These are phyloP conservation scores for Poa pratensis DNA, from an alignment of 176 grass and related monocot genomes.

Conservation along the genomic window DNA sequence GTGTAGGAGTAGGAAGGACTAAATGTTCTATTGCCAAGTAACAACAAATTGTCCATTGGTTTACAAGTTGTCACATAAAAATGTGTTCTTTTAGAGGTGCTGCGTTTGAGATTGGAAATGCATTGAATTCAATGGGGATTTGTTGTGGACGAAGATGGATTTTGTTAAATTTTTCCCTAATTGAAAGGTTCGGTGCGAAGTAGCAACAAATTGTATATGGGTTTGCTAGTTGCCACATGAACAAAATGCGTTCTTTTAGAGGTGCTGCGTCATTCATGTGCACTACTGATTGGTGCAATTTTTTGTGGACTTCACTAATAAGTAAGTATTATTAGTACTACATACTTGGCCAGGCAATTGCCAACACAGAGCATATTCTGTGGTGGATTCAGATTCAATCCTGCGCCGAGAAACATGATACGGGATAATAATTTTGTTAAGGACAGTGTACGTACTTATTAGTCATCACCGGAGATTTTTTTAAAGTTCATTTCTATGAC, in stretches of 20 bases:
- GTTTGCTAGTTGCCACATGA: too few species aligned
- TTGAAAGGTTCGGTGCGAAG: not conserved
- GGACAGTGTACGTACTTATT: not conserved
- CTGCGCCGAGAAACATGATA: too few species aligned
- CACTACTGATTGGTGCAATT: not conserved
- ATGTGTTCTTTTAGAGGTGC: too few species aligned
- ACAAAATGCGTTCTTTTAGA: not conserved
- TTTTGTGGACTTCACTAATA: not conserved
- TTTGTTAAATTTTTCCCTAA: not conserved
- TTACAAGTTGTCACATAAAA: too few species aligned
- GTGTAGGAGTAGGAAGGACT: too few species aligned
- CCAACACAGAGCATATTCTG: not conserved
- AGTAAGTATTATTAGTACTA: too few species aligned
- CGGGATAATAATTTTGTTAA: not conserved
- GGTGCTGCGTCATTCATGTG: not conserved
- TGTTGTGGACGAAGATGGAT: not conserved
- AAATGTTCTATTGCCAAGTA: not conserved
- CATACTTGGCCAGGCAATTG: not conserved
- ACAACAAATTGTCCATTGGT: not conserved
- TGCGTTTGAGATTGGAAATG: not conserved
- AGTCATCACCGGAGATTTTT: too few species aligned
- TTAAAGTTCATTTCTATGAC: not conserved
- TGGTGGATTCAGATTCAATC: not conserved
- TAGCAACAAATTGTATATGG: not conserved
- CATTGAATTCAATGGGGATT: not conserved